These are phyloP conservation scores for Epichloe brachyelytri DNA, from an alignment of 2,329 filamentous ascomycete genomes.

Conservation along the genomic window DNA sequence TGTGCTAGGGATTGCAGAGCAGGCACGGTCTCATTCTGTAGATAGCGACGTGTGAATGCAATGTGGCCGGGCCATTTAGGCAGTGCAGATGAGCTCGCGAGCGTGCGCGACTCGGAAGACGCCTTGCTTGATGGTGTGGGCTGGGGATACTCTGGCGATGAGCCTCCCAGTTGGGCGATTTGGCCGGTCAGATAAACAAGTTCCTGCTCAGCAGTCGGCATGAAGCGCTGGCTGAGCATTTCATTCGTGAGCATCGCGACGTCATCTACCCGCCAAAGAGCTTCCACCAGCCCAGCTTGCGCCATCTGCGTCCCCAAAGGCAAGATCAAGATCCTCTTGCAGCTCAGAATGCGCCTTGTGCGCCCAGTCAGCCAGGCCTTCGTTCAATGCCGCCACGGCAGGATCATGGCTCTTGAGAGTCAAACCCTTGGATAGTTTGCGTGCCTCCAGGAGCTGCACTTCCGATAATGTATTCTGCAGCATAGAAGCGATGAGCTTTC, in stretches of 20 bases:
- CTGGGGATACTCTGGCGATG: conserved; percentile 21
- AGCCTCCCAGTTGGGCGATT: conserved; percentile 39
- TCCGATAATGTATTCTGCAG: conserved; percentile 39
- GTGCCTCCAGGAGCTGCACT: conserved; percentile 37
- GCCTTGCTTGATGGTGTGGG: conserved; percentile 15
- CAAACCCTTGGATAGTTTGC: conserved; percentile 20
- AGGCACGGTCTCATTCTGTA: conserved; percentile 54
- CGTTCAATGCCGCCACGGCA: conserved; percentile 32
- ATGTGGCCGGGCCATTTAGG: conserved; percentile 65
- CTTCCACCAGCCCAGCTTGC: conserved; percentile 82
- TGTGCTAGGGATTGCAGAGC: conserved; percentile 62
- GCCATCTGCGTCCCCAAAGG: conserved; percentile 70
- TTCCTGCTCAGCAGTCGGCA: conserved; percentile 64
- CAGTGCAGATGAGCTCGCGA: conserved; percentile 12
- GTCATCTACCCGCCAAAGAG: conserved; percentile 87
- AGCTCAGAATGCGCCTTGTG: conserved; percentile 73
- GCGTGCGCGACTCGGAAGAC: conserved; percentile 8
- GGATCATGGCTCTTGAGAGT: conserved; percentile 21
- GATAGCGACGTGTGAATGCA: conserved; percentile 51
- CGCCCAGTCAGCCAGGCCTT: conserved; percentile 57
- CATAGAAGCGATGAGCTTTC: conserved; percentile 53
- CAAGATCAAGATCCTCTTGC: conserved; percentile 63
- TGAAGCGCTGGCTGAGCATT: conserved; percentile 63
- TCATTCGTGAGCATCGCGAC: conserved; percentile 72
- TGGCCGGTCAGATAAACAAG: conserved; percentile 74